These are phyloP conservation scores for Albifimbria verrucaria DNA, from an alignment of 2,329 filamentous ascomycete species.

Conservation along the genomic window DNA sequence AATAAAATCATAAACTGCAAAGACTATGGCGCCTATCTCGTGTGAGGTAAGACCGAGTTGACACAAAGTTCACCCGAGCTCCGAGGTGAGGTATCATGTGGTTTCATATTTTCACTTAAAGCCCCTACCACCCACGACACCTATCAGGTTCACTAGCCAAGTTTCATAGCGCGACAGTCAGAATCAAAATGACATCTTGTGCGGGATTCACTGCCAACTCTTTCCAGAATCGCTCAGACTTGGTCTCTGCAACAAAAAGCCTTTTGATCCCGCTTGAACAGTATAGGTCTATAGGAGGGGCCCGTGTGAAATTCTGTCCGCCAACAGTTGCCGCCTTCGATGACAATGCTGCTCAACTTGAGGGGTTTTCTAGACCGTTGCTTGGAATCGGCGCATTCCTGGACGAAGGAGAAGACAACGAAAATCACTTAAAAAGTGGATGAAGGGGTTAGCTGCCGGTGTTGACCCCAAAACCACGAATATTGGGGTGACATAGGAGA, in stretches of 20 bases:
- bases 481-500: conserved; percentile 47
- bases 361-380: conserved; percentile 40
- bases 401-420: conserved; percentile 21
- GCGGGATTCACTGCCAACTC: conserved; percentile 39
- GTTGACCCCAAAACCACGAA: conserved; percentile 29
- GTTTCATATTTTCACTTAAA: too few species aligned
- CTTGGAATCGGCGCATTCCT: conserved; percentile 29
- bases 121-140: too few species aligned
- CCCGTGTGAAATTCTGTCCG: conserved; percentile 32
- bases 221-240: conserved; percentile 29
- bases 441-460: conserved; percentile 25
- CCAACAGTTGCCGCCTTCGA: conserved; percentile 39
- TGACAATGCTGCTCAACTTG: conserved; percentile 40
- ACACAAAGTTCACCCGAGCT: too few species aligned
- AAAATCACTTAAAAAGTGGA: conserved; percentile 24
- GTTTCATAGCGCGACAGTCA: not conserved
- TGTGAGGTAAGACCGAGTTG: too few species aligned
- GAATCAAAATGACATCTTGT: conserved; percentile 30
- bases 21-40: too few species aligned
- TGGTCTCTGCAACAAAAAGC: conserved; percentile 29
- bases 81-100: too few species aligned
- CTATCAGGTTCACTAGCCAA: not conserved
- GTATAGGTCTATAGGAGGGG: conserved; percentile 30
- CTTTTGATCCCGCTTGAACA: conserved; percentile 28
- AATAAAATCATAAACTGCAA: too few species aligned